Base-by-base conservation (phyloP, 805 yeast species). In the Barnettozyma wickerhamii region DNA sequence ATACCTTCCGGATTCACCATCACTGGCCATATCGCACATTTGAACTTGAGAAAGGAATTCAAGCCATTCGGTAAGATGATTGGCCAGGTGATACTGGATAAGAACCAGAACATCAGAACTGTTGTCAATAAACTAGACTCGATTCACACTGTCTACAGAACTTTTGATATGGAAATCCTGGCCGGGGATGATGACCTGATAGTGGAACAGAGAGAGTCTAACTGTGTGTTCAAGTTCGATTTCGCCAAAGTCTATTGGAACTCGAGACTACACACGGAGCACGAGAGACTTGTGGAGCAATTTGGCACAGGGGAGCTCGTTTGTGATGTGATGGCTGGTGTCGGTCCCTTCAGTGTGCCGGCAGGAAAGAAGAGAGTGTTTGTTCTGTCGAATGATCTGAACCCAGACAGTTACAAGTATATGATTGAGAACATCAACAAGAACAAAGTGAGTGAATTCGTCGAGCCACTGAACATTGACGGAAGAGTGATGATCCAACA, bases 231-330 rank as follows among this genome's bases (percentile, higher is more conserved):
- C 65, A 75, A 68, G 35, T 91, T 93, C 62, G 96, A 93, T 56
- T 93, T 95, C 60, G 77, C 86, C 43, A 85, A 87, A 57, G 99
- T 95, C 5, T 93, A 95, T 63, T 93, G 99, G 99, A 93, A 93
- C 60, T 87, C 97, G 13, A 75, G 99, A 51, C 69, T 93, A 37
- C 91, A 89, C 50, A 86, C 96, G 1, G 99, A 93, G 55, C 99
- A 93, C 61, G 91, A 80, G 35, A 69, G 98, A 44, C 64, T 93
- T 32, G 82, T 93, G 4, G 58, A 64, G 2, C 56, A 64, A 29
- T 83, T 85, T 52, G 52, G 74, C 31, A 69, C 75, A 4, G 83
- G 84, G 9, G 84, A 83, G 44, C 84, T 88, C 6, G 84, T 95
- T 0, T 87, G 88, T 53, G 99, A 93, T 66, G 97, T 89, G 0